Base-by-base conservation (phyloP, 495 filamentous ascomycete genomes). In the Collariella sp. region DNA sequence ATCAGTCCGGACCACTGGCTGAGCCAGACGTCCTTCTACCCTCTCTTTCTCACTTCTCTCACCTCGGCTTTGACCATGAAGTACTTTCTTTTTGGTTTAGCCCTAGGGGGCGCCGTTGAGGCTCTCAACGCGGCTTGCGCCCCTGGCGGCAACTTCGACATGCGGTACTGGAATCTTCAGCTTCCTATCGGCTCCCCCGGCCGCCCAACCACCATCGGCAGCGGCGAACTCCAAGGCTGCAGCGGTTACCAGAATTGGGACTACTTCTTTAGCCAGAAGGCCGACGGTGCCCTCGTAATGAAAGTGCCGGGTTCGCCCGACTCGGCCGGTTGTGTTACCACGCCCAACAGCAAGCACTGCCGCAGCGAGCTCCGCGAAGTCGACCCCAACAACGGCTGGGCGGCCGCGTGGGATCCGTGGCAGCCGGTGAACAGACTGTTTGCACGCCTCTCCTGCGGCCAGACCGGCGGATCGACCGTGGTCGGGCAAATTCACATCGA, bases 361-460 rank as follows among this genome's bases (percentile, higher is more conserved):
- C 67, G 71, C 24, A 74, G 70, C 15, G 71, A 74, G 57, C 55
- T 74, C 6, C 64, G 70, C 4, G 71, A 74, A 53, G 40, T 47
- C n/a, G 43, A 52, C 40, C 67, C 65, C 24, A 31, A 43, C n/a
- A 51, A 20, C 16, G 48, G 48, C 39, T 31, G 16, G 23, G 5
- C 13, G 9, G n/a, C 35, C 24, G 64, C 55, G 19, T 71, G 70
- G 67, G 53, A 61, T 43, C 63, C 70, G 29, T 64, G 61, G 41
- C 58, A 40, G 39, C 31, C 55, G 12, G 59, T 56, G 20, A 74
- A 74, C 59, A 42, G 59, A 19, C 54, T 74, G n/a, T 65, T 57
- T 22, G 69, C 57, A 1, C 49, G 40, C 3, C 43, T 74, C 26
- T 26, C 42, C 23, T 45, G 42, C 12, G 12, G 22, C 22, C 6